These are phyloP conservation scores for Candida coquimbonensis DNA, from an alignment of 805 yeast species.

Conservation along the genomic window DNA sequence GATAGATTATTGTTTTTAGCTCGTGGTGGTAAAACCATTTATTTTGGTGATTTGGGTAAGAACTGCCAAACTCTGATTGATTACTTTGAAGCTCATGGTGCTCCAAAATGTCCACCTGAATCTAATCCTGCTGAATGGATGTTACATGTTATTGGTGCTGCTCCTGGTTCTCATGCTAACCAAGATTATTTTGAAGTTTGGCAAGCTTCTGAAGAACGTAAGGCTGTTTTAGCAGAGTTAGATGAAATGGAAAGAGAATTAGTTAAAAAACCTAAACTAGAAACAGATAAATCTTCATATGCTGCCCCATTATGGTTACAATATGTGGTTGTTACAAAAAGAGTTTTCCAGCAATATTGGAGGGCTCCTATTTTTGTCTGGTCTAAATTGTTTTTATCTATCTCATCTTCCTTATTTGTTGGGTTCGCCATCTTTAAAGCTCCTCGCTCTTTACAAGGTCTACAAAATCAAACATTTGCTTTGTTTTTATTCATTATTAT, in stretches of 20 bases:
- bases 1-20: conserved; percentile 68
- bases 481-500: conserved; percentile 60
- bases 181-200: conserved; percentile 75
- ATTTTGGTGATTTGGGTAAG: conserved; percentile 67
- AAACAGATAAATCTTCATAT: conserved; percentile 31
- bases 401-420: conserved; percentile 54
- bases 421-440: conserved; percentile 75
- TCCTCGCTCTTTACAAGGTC: conserved; percentile 51
- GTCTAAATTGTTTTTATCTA: conserved; percentile 49
- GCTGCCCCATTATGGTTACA: conserved; percentile 39
- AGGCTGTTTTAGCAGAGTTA: conserved; percentile 52
- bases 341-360: conserved; percentile 62
- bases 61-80: conserved; percentile 50
- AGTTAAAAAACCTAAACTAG: conserved; percentile 29
- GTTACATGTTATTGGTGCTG: conserved; percentile 80
- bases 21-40: conserved; percentile 66
- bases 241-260: conserved; percentile 57
- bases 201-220: conserved; percentile 60
- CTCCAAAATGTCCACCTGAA: conserved; percentile 55
- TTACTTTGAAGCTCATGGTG: conserved; percentile 62
- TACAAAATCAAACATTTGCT: conserved; percentile 80
- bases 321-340: conserved; percentile 37
- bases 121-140: conserved; percentile 92
- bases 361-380: conserved; percentile 58
- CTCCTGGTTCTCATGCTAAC: conserved; percentile 68